Evolutionary conservation across 2,329 filamentous ascomycete species (phyloP), one percentile per base, ranked within the genome.

Genomic region (Paraconiothyrium brasiliense): DNA sequence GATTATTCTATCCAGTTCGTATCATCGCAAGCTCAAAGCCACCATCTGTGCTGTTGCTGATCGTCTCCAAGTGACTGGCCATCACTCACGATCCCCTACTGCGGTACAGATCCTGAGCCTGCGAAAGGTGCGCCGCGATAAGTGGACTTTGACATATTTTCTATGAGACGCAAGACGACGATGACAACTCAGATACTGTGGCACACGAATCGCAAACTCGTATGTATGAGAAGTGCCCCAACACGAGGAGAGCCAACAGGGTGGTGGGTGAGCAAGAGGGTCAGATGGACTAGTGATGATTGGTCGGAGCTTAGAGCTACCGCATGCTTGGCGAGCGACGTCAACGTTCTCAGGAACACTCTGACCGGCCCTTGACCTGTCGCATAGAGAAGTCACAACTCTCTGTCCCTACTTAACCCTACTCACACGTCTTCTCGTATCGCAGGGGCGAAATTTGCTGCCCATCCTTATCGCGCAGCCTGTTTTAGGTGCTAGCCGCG

Each of bases 381-480:
- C 16, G 43, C 43, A n/a, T 11, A 35, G 30, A 51, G 7, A 24
- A 9, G 35, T 14, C n/a, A 51, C 27, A 34, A 16, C 30, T 13
- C n/a, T 48, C 14, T 30, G 24, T 14, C 20, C 16, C n/a, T 35
- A 37, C 6, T 37, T 10, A 27, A 37, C 30, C 32, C n/a, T 34
- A 13, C 54, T 27, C 14, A 32, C 3, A 20, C 52, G 16, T 35
- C 41, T 32, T 13, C 11, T 54, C 43, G 32, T 56, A 47, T 30
- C 13, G n/a, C 30, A 3, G 8, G 32, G 32, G 41, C 43, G 5
- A 27, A 37, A 35, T 11, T 51, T 52, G 57, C 52, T 59, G 64
- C 59, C 64, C 64, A 62, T 58, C 59, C 39, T 60, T 60, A 55
- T 35, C 13, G 57, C 46, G 57, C 48, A 55, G 59, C 57, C 54